phyloP scores from a whole-genome alignment of 345 rosid genomes.

The Angophora floribunda region DNA sequence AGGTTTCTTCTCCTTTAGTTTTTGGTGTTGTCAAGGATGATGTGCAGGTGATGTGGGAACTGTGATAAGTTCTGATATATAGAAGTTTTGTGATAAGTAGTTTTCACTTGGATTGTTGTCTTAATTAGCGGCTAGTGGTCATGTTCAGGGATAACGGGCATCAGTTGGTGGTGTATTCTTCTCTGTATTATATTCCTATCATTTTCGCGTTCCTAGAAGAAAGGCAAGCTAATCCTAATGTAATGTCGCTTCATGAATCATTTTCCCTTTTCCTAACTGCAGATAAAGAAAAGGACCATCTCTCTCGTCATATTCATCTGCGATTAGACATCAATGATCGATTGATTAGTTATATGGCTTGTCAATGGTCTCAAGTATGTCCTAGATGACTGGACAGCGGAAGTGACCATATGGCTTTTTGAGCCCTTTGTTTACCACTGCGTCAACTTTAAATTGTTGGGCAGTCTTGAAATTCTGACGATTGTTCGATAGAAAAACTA shows the following conservation, averaged over 20 bases:
- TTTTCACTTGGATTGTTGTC: not conserved
- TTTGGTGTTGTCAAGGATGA: not conserved
- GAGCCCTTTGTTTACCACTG: not conserved
- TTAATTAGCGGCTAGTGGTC: not conserved
- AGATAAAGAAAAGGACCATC: not conserved
- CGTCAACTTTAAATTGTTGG: not conserved
- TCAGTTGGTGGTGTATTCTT: not conserved
- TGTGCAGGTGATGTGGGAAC: not conserved
- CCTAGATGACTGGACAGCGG: not conserved
- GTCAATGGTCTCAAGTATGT: not conserved
- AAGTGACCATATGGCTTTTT: not conserved
- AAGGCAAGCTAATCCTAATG: not conserved
- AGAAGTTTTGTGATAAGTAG: not conserved
- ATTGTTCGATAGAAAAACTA: not conserved
- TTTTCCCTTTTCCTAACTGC: not conserved
- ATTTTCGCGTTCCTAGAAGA: not conserved
- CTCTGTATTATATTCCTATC: not conserved
- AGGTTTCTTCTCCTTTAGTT: not conserved
- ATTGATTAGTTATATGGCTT: not conserved
- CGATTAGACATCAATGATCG: too few relatives aligned
- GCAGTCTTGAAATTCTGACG: not conserved
- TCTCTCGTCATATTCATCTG: not conserved
- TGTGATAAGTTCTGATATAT: not conserved
- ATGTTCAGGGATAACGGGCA: not conserved
- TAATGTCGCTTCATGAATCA: not conserved